Evolutionary conservation across 495 filamentous ascomycete genomes (phyloP).

Genomic region (Neurospora hispaniola): DNA sequence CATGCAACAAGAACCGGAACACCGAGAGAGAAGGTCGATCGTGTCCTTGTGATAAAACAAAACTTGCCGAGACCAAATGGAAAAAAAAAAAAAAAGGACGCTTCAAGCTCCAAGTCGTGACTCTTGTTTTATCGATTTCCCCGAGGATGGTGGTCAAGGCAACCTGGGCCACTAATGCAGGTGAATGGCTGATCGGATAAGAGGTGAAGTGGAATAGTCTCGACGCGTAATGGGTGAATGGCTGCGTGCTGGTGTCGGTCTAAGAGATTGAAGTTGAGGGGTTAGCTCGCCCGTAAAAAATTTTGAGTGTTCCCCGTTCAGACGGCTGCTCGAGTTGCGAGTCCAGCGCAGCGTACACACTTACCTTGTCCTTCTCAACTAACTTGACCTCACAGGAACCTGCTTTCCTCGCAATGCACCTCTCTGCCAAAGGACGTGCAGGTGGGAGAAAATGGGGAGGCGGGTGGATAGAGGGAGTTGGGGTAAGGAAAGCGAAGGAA

Average conservation of each 20-base stretch:
- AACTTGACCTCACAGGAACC: background rate
- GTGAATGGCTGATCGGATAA: background rate
- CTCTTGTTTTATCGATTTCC: background rate
- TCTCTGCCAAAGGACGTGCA: background rate
- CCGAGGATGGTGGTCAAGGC: background rate
- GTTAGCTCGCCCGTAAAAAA: background rate
- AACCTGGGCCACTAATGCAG: background rate
- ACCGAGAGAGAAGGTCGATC: background rate
- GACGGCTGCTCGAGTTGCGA: background rate
- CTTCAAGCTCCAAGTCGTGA: background rate
- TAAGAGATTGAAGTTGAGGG: background rate
- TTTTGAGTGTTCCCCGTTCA: background rate
- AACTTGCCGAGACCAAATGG: background rate
- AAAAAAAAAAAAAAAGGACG: background rate
- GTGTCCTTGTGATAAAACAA: background rate
- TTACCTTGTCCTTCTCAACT: background rate
- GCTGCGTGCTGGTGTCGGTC: background rate
- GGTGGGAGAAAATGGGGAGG: slow-evolving; percentile 24
- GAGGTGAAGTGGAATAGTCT: background rate
- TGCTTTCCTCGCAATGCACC: background rate
- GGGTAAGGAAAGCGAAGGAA: slow-evolving; percentile 18
- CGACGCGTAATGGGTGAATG: background rate
- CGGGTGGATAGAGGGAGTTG: slow-evolving; percentile 19
- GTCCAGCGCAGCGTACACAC: background rate
- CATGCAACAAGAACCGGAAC: background rate